Evolutionary conservation across 768 basidiomycete species (phyloP).

Genomic region (Lyophyllum decastes): DNA sequence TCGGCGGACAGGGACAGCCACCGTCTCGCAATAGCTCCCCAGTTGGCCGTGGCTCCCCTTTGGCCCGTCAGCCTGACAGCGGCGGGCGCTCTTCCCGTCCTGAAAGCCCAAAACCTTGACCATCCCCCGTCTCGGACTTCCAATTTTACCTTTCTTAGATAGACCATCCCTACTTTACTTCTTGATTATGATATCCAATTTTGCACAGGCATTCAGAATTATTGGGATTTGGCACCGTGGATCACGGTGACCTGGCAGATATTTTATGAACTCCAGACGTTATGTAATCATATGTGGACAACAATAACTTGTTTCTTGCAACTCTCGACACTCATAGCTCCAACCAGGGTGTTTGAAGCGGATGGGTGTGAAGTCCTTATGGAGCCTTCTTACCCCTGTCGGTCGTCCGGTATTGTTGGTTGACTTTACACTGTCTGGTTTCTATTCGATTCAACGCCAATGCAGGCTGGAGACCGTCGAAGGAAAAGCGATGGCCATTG

Average conservation of each 20-base stretch:
- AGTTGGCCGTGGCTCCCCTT: constrained; percentile 55
- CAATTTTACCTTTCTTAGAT: background rate
- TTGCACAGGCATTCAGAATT: background rate
- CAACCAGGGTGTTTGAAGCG: constrained; percentile 13
- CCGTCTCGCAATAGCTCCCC: constrained; percentile 54
- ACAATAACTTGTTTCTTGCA: background rate
- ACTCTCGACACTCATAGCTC: too few relatives aligned
- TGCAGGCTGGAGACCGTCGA: constrained; percentile 89
- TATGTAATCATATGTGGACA: constrained; percentile 12
- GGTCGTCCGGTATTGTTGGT: constrained; percentile 87
- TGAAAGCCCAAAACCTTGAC: constrained; percentile 34
- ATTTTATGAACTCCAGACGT: background rate
- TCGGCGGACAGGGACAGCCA: constrained; percentile 32
- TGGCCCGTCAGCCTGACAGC: constrained; percentile 33
- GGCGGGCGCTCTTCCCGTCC: constrained; percentile 32
- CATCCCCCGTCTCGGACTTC: background rate
- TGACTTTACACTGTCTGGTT: background rate
- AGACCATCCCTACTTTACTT: background rate
- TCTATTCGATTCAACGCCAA: background rate
- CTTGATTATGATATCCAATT: background rate
- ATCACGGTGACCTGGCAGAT: background rate
- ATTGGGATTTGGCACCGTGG: background rate
- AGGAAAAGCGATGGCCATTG: constrained; percentile 95
- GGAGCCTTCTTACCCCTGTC: constrained; percentile 91
- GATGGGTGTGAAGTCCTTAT: constrained; percentile 98